A percentile compares a stretch with the other conserved stretches of the same genome.
phyloP scores from a whole-genome alignment of 1,284 basidiomycete genomes.

The Cutaneotrichosporon sp. region DNA sequence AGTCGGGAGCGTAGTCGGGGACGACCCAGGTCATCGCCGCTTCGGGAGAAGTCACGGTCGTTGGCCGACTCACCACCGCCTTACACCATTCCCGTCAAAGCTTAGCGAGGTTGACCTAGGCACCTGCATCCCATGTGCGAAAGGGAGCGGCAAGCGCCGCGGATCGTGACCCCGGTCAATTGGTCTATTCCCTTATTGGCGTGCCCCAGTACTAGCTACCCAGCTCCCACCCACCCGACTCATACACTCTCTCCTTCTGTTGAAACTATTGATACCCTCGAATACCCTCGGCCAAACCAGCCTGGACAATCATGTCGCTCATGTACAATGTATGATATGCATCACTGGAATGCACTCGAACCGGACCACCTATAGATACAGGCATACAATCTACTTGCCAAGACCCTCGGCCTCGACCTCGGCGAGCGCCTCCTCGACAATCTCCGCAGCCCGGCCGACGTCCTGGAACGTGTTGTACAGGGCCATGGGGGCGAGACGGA shows the following conservation, averaged over 20 bases:
- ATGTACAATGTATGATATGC: constrained; percentile 9
- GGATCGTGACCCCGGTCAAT: not conserved
- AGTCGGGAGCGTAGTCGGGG: not conserved
- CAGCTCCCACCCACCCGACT: not conserved
- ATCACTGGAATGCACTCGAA: not conserved
- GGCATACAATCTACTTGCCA: not conserved
- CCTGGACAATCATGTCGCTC: constrained; percentile 1
- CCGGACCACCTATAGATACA: not conserved
- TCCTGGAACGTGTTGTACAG: constrained; percentile 81
- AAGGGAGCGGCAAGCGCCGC: too few species aligned
- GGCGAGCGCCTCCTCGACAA: constrained; percentile 59
- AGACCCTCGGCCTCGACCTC: constrained; percentile 31
- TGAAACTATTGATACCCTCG: too few species aligned
- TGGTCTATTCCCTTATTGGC: not conserved
- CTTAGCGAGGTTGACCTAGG: too few species aligned
- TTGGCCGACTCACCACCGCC: not conserved
- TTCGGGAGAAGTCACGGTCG: not conserved
- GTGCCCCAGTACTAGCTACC: too few species aligned
- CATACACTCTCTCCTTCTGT: not conserved
- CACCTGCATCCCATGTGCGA: too few species aligned
- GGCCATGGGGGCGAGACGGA: constrained; percentile 77
- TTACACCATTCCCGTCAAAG: not conserved
- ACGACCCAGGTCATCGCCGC: not conserved
- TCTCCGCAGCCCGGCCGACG: constrained; percentile 65
- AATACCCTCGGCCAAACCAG: not conserved